Base-by-base conservation (phyloP, 2,329 filamentous ascomycete species). In the Thermoascus crustaceus region DNA sequence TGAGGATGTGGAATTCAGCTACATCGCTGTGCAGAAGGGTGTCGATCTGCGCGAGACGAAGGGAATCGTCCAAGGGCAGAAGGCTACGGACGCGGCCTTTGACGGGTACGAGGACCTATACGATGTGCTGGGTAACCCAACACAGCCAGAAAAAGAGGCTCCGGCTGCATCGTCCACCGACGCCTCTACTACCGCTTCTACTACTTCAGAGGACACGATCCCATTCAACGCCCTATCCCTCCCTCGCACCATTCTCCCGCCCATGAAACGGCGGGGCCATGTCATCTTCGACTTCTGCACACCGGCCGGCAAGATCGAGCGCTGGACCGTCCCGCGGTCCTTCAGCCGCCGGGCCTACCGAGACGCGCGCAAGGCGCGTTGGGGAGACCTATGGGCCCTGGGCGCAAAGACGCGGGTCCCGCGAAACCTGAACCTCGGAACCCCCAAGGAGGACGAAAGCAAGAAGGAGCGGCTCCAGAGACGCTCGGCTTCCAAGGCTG, bases 301-400 rank as follows among this genome's bases (percentile, higher is more conserved):
- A 0, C 82, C 89, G 0, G 72, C 76, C 1, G 91, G 85, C 20
- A 78, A 75, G 26, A 78, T 95, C 21, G 89, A 98, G 67, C 84
- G 91, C 37, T 98, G 91, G 91, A 91, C 82, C 0, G 81, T 98
- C 0, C 85, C 89, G 2, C 79, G 79, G 48, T 86, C 80, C 40
- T 91, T 81, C 61, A 81, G 80, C 57, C 80, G 75, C 49, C 78
- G 82, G 50, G 87, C 87, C 1, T 96, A 89, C 64, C 85, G 84
- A 49, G 91, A 96, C 55, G 91, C 91, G 22, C 78, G 91, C 42
- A 98, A 98, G 64, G 75, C 82, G 0, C 67, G 67, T 35, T 96
- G 89, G 91, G 91, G 91, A 24, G 91, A 96, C 57, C 69, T 96
- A 7, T 98, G 91, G 91, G 87, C 89, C 1, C 69, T 96, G 0